Conservation (phyloP, 1,284 basidiomycete genomes). For the Rhodotorula sp. region DNA sequence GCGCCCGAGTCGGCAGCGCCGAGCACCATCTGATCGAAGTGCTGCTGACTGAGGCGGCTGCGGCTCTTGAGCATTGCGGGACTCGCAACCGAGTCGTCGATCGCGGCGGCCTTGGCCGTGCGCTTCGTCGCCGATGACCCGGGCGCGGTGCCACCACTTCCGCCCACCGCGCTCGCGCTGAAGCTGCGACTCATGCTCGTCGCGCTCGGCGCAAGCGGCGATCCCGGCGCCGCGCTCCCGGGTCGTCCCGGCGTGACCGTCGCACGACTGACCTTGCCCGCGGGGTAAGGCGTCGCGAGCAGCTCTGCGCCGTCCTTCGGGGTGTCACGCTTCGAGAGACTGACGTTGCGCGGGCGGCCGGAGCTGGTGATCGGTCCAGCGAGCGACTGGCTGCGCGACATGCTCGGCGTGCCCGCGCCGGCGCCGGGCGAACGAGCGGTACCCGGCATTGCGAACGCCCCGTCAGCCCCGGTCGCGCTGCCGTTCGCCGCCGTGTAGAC, state of each 20-base stretch:
- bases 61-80: constrained; percentile 37
- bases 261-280: background rate
- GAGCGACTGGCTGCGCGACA: constrained; percentile 23
- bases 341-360: background rate
- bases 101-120: background rate
- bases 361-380: constrained; percentile 7
- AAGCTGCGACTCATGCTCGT: constrained; percentile 24
- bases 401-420: background rate
- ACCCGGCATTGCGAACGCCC: background rate
- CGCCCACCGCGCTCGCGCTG: constrained; percentile 27
- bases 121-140: constrained; percentile 5
- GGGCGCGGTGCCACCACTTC: background rate
- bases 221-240: background rate
- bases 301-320: background rate
- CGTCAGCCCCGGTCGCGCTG: background rate
- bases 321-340: background rate
- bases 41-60: constrained; percentile 23
- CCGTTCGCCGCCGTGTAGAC: background rate
- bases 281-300: constrained; percentile 14
- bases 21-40: constrained; percentile 29
- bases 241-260: constrained; percentile 10
- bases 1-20: background rate
- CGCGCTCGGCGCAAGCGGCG: constrained; percentile 12
- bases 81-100: constrained; percentile 33
- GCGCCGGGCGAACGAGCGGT: background rate